These are phyloP conservation scores for Blastomyces parvus DNA, from an alignment of 2,329 filamentous ascomycete species.

Conservation along the genomic window DNA sequence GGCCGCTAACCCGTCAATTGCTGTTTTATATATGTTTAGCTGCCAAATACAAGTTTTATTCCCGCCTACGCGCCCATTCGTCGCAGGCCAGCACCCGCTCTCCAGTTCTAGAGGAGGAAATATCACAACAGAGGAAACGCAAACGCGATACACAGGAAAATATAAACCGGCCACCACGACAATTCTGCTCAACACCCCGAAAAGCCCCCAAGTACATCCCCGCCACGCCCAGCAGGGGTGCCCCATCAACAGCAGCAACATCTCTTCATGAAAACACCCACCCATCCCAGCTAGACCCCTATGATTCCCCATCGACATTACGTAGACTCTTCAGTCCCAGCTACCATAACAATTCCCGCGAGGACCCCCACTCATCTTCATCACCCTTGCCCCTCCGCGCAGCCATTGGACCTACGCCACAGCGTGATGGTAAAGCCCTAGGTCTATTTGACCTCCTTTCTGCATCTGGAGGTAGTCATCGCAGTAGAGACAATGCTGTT, in stretches of 20 bases:
- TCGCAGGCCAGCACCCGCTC: constrained; percentile 9
- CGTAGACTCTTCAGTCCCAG: constrained; percentile 31
- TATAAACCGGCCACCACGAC: constrained; percentile 8
- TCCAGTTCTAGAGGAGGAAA: neutral
- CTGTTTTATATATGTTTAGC: constrained; percentile 23
- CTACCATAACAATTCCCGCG: constrained; percentile 24
- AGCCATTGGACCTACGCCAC: constrained; percentile 40
- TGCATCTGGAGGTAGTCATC: constrained; percentile 26
- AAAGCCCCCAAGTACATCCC: constrained; percentile 24
- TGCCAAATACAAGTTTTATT: constrained; percentile 42
- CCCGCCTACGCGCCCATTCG: constrained; percentile 27
- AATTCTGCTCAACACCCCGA: constrained; percentile 26
- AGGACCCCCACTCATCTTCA: constrained; percentile 13
- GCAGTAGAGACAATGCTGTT: neutral
- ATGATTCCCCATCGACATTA: constrained; percentile 35
- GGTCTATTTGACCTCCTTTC: constrained; percentile 42
- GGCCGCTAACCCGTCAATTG: neutral
- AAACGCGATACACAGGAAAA: constrained; percentile 13
- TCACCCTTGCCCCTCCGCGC: constrained; percentile 29
- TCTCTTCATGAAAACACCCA: constrained; percentile 20
- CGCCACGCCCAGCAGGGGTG: constrained; percentile 25
- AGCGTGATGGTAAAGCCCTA: constrained; percentile 40
- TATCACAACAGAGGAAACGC: constrained; percentile 18
- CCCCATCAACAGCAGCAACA: constrained; percentile 9
- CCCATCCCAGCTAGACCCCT: constrained; percentile 35